Base-by-base conservation (phyloP, 345 rosid genomes). In the Toxicodendron radicans region DNA sequence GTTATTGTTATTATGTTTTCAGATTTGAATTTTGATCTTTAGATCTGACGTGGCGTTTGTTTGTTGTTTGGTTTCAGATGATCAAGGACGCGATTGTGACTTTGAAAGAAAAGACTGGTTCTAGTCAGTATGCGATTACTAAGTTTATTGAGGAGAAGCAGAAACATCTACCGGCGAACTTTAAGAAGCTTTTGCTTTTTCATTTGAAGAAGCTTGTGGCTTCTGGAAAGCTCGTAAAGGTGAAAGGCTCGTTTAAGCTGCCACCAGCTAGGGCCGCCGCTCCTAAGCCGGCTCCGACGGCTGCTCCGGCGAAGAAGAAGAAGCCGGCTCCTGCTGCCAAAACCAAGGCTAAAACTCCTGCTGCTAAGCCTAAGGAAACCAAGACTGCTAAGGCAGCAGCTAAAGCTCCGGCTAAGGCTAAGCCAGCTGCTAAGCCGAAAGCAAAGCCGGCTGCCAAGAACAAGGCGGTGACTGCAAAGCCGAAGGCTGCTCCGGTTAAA, bases 121-220 rank as follows among this genome's bases (percentile, higher is more conserved):
- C 98, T 45, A 93, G 98, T 58, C 97, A 91, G 80, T 84, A 88
- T 66, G 98, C 98, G 45, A 93, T 93, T 73, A 78, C 92, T 30
- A 91, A 91, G 74, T 91, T 87, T 78, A 83, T 91, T 0, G 98
- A 93, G 35, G 97, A 86, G 83, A 93, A 90, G 76, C 88, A 93
- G 2, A 90, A 90, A 74, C 76, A 86, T 6, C 78, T 93, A 21
- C 97, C 97, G 0, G 52, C 84, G 0, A 85, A 73, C 51, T 90
- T 91, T 33, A 88, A 79, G 87, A 93, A 91, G 87, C 78, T 93
- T n/a, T 11, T 93, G 52, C 77, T 91, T 6, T 77, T 82, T 11
- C 86, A 87, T 75, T 75, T 93, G 74, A 93, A 89, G 83, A 87
- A 90, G 84, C 90, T 90, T 6, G 95, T 89, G 5, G 76, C 86